Percentiles rank a stretch among this genome's conserved stretches.
phyloP scores from a whole-genome alignment of 441 rosid genomes.

The Euphorbia celastroides region DNA sequence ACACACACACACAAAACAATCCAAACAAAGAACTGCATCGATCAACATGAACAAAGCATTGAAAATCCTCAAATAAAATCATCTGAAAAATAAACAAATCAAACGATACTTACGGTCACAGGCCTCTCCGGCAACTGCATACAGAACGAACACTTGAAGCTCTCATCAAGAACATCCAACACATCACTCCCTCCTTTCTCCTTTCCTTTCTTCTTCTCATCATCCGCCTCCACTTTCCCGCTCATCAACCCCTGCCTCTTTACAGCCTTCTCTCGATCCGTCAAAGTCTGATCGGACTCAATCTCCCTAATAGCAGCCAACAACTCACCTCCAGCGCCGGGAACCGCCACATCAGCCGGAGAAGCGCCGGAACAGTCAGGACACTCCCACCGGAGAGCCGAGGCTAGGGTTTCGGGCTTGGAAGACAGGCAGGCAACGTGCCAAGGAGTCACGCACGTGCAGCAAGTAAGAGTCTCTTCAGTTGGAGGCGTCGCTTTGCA shows the following conservation, averaged over 20 bases:
- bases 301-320: slow-evolving; percentile 52
- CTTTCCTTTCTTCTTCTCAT: neutral
- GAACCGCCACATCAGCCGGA: neutral
- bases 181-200: slow-evolving; percentile 20
- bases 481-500: slow-evolving; percentile 39
- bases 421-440: slow-evolving; percentile 45
- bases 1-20: neutral
- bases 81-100: neutral
- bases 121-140: slow-evolving; percentile 21
- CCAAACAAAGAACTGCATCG: neutral
- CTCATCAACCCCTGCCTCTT: slow-evolving; percentile 49
- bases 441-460: slow-evolving; percentile 56
- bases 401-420: slow-evolving; percentile 36
- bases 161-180: slow-evolving; percentile 29
- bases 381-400: slow-evolving; percentile 44
- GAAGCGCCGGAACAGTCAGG: slow-evolving; percentile 47
- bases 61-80: neutral
- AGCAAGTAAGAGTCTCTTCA: slow-evolving; percentile 45
- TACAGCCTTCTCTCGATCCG: slow-evolving; percentile 51
- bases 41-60: neutral
- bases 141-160: slow-evolving; percentile 17
- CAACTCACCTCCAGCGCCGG: slow-evolving; percentile 16
- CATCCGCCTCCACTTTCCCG: slow-evolving; percentile 26
- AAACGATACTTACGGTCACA: slow-evolving; percentile 14
- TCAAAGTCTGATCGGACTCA: slow-evolving; percentile 41